A percentile compares a stretch with the other conserved stretches of the same genome.
phyloP scores from a whole-genome alignment of 2,329 filamentous ascomycete species.

The Whalleya microplaca region DNA sequence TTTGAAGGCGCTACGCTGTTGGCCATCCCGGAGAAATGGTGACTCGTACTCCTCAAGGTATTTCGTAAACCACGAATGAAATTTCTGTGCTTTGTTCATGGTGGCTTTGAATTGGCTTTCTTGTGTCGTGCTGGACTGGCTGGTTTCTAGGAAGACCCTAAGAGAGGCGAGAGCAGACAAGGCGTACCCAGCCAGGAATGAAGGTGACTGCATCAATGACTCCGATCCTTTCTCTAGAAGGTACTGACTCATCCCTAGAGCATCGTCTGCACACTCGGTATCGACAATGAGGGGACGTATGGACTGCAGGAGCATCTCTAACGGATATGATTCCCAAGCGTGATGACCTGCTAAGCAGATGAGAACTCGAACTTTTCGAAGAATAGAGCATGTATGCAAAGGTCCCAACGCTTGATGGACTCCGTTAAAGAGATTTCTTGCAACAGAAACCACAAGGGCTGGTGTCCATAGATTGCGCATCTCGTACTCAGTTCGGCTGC shows the following conservation, averaged over 20 bases:
- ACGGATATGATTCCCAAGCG: constrained; percentile 76
- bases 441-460: constrained; percentile 72
- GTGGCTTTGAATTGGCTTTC: constrained; percentile 81
- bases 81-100: constrained; percentile 73
- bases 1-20: constrained; percentile 61
- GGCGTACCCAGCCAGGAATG: constrained; percentile 80
- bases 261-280: constrained; percentile 86
- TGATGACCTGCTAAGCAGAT: constrained; percentile 75
- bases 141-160: constrained; percentile 73
- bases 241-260: constrained; percentile 84
- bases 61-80: constrained; percentile 77
- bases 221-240: constrained; percentile 69
- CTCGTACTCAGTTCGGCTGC: constrained; percentile 69
- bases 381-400: constrained; percentile 81
- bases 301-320: constrained; percentile 88
- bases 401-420: constrained; percentile 85
- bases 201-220: constrained; percentile 68
- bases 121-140: constrained; percentile 79
- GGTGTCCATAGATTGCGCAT: constrained; percentile 73
- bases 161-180: constrained; percentile 81
- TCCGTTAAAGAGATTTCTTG: constrained; percentile 77
- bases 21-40: constrained; percentile 50
- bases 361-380: constrained; percentile 83
- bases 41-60: constrained; percentile 69
- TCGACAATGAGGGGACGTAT: constrained; percentile 80